Evolutionary conservation across 768 basidiomycete genomes (phyloP), one percentile per base, ranked within the genome.

Genomic region (Austroboletus festivus): DNA sequence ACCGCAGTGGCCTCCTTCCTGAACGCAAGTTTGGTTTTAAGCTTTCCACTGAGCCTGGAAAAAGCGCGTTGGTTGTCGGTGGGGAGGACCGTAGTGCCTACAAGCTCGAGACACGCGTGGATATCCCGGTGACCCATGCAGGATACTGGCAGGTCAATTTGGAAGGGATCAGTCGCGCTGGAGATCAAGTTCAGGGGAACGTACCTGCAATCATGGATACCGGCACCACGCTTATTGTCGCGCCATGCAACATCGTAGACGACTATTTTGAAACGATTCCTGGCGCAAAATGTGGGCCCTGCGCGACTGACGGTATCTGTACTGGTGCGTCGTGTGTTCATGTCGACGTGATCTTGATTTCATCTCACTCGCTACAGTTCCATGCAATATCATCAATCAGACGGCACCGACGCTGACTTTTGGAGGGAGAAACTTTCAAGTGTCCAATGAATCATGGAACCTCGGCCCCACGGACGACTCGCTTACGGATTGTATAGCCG

Each of bases 11-110:
- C 19, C 21, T 42, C 20, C 42, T 58, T 5, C 42, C 52, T 21
- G 16, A 23, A 21, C 33, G 24, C 3, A 60, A 65, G 48, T 76
- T 81, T 57, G 67, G 73, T 22, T 77, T 83, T 63, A 75, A 73
- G 63, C 59, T 82, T 15, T 64, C 70, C 26, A 49, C 58, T 3
- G 45, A 41, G 10, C n/a, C 39, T 26, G 56, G 50, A 28, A 18
- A 35, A 33, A 62, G 62, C 42, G 42, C 53, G 21, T 5, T 62
- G 47, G 44, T 21, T 12, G 34, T 64, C 12, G 62, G 62, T 10
- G 70, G 67, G 6, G 69, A 71, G 15, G 71, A 79, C 60, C 60
- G 79, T 6, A 68, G 68, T 53, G 59, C 82, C 24, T 81, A 79
- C 46, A 79, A 79, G 40, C 61, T 62, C 9, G 63, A 81, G 59